These are phyloP conservation scores for Umbelopsis sp. DNA, from an alignment of 192 early-diverging fungal species.

Conservation along the genomic window DNA sequence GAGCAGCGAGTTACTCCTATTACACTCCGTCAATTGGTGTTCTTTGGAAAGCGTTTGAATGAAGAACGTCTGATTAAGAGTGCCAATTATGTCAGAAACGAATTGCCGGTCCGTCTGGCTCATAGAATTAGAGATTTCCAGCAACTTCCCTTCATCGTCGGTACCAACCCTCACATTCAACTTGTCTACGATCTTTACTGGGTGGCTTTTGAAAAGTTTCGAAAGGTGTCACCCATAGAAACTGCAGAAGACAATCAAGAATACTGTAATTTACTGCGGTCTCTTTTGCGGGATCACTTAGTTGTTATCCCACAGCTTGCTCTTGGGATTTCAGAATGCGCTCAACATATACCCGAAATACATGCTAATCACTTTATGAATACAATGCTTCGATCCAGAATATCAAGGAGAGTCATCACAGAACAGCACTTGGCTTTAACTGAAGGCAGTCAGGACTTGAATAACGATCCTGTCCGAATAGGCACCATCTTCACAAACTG, in stretches of 20 bases:
- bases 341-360: conserved; percentile 62
- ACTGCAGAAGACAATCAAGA: conserved; percentile 79
- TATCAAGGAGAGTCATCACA: conserved; percentile 86
- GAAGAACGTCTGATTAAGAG: conserved; percentile 80
- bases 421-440: conserved; percentile 92
- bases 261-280: conserved; percentile 78
- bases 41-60: conserved; percentile 88
- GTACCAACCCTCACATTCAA: conserved; percentile 89
- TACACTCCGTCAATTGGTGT: conserved; percentile 86
- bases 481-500: conserved; percentile 12
- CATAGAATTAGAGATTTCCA: conserved; percentile 94
- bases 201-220: conserved; percentile 88
- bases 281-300: conserved; percentile 76
- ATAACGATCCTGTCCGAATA: background rate
- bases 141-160: conserved; percentile 89
- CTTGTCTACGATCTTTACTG: conserved; percentile 88
- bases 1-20: conserved; percentile 75
- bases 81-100: conserved; percentile 89
- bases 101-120: conserved; percentile 87
- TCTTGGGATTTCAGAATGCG: conserved; percentile 82
- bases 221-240: conserved; percentile 69
- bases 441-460: conserved; percentile 50
- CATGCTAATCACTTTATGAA: conserved; percentile 87
- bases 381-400: conserved; percentile 85
- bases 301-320: conserved; percentile 89